Conservation (phyloP, 2,329 filamentous ascomycete genomes). For the Aspergillus tanneri region DNA sequence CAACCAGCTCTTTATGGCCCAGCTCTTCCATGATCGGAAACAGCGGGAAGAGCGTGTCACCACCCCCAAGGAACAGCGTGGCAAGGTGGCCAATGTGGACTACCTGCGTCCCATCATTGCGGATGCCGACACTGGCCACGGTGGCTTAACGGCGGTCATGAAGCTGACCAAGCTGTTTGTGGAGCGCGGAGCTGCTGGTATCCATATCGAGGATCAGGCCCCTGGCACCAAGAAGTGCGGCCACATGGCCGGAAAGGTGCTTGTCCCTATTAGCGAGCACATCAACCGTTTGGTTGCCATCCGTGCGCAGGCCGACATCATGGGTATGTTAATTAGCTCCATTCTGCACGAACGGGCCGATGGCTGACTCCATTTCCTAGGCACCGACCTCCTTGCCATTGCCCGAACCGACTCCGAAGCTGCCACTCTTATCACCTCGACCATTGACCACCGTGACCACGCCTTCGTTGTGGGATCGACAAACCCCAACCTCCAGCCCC, state of each 20-base stretch:
- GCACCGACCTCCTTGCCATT: conserved; percentile 81
- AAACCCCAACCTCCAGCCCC: conserved; percentile 77
- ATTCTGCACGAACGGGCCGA: not conserved
- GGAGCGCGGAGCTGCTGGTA: conserved; percentile 93
- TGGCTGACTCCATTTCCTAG: conserved; percentile 40
- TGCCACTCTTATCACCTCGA: conserved; percentile 93
- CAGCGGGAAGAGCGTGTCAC: conserved; percentile 91
- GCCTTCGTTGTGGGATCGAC: conserved; percentile 87
- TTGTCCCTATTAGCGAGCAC: conserved; percentile 95
- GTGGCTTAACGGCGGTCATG: conserved; percentile 97
- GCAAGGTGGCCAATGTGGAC: conserved; percentile 75
- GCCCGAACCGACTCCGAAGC: conserved; percentile 97
- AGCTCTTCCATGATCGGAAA: conserved; percentile 99
- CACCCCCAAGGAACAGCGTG: conserved; percentile 69
- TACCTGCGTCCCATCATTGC: conserved; percentile 95
- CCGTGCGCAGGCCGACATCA: conserved; percentile 95
- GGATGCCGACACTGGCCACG: conserved; percentile 95
- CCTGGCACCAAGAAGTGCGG: conserved; percentile 99
- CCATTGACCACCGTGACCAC: conserved; percentile 94
- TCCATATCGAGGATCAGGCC: conserved; percentile 98
- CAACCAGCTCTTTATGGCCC: conserved; percentile 93
- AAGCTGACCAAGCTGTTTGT: conserved; percentile 98
- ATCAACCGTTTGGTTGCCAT: conserved; percentile 97
- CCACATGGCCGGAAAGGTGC: conserved; percentile 97
- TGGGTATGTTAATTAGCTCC: conserved; percentile 60